A percentile compares a stretch with the other conserved stretches of the same genome.
These are phyloP conservation scores for Dactylis glomerata DNA, from an alignment of 176 grass and related monocot species.

Conservation along the genomic window DNA sequence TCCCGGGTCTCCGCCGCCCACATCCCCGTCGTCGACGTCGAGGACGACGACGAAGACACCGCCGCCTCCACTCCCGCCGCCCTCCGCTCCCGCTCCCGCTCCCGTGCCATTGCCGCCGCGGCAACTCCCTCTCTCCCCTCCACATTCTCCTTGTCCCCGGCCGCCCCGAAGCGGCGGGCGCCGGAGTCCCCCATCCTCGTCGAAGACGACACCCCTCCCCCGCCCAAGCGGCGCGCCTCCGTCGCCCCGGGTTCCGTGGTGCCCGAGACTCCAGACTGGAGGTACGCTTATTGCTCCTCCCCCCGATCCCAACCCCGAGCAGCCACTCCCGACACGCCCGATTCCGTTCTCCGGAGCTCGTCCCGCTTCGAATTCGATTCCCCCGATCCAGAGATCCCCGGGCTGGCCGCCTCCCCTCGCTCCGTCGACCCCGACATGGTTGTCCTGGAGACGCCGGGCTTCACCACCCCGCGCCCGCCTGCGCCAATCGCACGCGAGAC, in stretches of 20 bases:
- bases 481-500: neutral
- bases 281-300: neutral
- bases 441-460: constrained; percentile 21
- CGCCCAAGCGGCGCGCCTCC: constrained; percentile 26
- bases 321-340: neutral
- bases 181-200: constrained; percentile 26
- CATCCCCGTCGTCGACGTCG: neutral
- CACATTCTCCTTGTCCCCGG: constrained; percentile 17
- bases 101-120: neutral
- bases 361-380: neutral
- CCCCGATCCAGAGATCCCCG: neutral
- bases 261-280: constrained; percentile 14
- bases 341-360: constrained; percentile 25
- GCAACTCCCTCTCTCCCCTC: neutral
- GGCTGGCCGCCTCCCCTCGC: neutral
- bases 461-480: neutral
- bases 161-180: neutral
- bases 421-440: neutral
- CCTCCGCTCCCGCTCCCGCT: neutral
- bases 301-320: neutral
- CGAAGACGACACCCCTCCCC: constrained; percentile 55
- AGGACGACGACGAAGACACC: neutral
- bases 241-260: neutral
- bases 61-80: neutral
- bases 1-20: constrained; percentile 2